These are phyloP conservation scores for Pneumocystis canis DNA, from an alignment of 1,139 yeast species.

Conservation along the genomic window DNA sequence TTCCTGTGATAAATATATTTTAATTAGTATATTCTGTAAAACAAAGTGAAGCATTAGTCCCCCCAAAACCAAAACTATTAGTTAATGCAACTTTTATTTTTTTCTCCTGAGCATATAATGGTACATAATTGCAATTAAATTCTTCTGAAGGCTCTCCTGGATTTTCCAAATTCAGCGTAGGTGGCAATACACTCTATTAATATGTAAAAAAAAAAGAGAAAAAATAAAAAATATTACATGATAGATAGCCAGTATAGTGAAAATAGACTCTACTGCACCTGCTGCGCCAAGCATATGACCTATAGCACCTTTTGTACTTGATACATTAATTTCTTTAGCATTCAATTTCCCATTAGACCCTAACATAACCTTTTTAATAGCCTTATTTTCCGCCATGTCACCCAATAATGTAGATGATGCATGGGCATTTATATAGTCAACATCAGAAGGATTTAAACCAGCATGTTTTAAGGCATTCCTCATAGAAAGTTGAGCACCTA, in stretches of 20 bases:
- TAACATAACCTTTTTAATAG: constrained; percentile 40
- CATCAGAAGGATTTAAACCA: constrained; percentile 29
- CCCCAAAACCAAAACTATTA: constrained; percentile 93
- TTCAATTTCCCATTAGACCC: constrained; percentile 11
- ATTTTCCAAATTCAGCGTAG: constrained; percentile 55
- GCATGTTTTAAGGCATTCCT: constrained; percentile 49
- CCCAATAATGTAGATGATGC: constrained; percentile 90
- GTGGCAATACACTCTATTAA: constrained; percentile 39
- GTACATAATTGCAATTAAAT: constrained; percentile 49
- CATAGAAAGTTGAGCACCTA: constrained; percentile 81
- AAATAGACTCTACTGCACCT: constrained; percentile 82
- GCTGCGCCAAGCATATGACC: constrained; percentile 96
- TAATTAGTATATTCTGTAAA: neutral
- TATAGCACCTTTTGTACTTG: constrained; percentile 80
- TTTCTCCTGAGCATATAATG: constrained; percentile 29
- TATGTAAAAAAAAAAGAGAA: neutral
- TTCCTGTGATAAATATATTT: neutral
- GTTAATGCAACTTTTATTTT: constrained; percentile 48
- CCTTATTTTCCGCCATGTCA: constrained; percentile 73
- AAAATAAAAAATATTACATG: constrained; percentile 22
- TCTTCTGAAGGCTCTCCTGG: constrained; percentile 31
- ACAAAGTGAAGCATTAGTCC: constrained; percentile 63
- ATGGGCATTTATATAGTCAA: constrained; percentile 84
- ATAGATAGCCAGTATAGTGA: constrained; percentile 53
- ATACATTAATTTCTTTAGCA: constrained; percentile 31